These are phyloP conservation scores for Chionographis japonica DNA, from an alignment of 106 monocot genomes.

Conservation along the genomic window DNA sequence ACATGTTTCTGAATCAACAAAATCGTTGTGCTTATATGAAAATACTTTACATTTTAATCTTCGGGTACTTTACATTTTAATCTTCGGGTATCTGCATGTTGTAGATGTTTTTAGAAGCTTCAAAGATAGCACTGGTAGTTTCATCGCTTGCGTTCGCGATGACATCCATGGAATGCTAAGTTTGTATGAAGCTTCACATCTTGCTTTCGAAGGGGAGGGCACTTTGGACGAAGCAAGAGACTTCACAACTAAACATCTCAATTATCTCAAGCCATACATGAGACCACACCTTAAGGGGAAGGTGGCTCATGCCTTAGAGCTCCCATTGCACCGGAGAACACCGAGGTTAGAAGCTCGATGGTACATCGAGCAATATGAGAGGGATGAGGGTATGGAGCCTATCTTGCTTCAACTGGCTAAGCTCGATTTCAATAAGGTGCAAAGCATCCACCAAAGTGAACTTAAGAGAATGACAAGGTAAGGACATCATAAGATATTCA, in stretches of 20 bases:
- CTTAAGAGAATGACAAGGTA: slow-evolving; percentile 23
- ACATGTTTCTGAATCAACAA: too few relatives aligned
- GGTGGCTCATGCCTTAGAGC: too few relatives aligned
- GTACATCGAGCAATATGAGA: too few relatives aligned
- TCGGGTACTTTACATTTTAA: too few relatives aligned
- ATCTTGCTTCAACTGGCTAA: too few relatives aligned
- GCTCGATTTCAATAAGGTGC: background rate
- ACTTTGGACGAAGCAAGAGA: slow-evolving; percentile 24
- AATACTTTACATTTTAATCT: too few relatives aligned
- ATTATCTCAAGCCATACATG: background rate
- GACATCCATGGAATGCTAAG: slow-evolving; percentile 32
- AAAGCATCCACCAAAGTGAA: slow-evolving; percentile 16
- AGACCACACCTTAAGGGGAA: too few relatives aligned
- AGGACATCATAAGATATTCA: background rate
- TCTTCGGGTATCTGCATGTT: background rate
- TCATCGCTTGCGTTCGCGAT: slow-evolving; percentile 4
- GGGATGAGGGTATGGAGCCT: too few relatives aligned
- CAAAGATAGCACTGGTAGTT: slow-evolving; percentile 14
- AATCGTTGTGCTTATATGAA: background rate
- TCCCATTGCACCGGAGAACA: too few relatives aligned
- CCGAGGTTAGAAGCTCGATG: too few relatives aligned
- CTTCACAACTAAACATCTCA: slow-evolving; percentile 15
- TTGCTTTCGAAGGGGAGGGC: slow-evolving; percentile 22
- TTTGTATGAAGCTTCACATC: slow-evolving; percentile 39
- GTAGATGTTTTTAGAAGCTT: slow-evolving; percentile 18